Percentiles rank a stretch among this genome's conserved stretches.
These are phyloP conservation scores for Guillardia theta DNA, from an alignment of 78 protist genomes.

Conservation along the genomic window DNA sequence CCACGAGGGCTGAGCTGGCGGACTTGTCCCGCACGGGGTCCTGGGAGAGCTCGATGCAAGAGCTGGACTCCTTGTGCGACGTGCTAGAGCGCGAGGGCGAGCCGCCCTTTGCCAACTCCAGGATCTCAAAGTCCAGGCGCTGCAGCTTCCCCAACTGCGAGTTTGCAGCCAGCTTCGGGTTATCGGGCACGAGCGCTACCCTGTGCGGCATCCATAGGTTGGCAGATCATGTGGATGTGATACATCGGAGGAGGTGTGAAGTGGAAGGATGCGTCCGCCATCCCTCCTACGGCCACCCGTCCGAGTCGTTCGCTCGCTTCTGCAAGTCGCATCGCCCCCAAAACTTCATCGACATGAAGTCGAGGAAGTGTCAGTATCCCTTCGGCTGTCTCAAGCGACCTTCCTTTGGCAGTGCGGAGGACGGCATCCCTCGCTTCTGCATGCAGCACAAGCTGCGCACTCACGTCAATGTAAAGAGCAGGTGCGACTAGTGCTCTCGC, in stretches of 20 bases:
- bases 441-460: neutral
- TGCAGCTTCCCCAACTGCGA: neutral
- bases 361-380: neutral
- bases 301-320: neutral
- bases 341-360: neutral
- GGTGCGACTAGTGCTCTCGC: no score
- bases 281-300: neutral
- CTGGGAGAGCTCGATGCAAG: neutral
- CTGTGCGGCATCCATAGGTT: neutral
- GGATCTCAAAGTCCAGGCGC: neutral
- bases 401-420: neutral
- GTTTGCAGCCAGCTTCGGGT: neutral
- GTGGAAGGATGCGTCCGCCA: neutral
- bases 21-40: neutral
- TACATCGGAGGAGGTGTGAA: neutral
- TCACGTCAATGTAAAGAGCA: conserved; percentile 9
- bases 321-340: neutral
- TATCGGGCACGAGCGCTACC: neutral
- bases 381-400: neutral
- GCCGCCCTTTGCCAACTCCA: neutral
- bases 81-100: neutral
- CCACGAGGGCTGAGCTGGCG: neutral
- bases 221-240: neutral
- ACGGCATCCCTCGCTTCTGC: neutral
- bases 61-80: neutral